Evolutionary conservation across 805 yeast species (phyloP).

Genomic region (Zygosaccharomyces bisporus): DNA sequence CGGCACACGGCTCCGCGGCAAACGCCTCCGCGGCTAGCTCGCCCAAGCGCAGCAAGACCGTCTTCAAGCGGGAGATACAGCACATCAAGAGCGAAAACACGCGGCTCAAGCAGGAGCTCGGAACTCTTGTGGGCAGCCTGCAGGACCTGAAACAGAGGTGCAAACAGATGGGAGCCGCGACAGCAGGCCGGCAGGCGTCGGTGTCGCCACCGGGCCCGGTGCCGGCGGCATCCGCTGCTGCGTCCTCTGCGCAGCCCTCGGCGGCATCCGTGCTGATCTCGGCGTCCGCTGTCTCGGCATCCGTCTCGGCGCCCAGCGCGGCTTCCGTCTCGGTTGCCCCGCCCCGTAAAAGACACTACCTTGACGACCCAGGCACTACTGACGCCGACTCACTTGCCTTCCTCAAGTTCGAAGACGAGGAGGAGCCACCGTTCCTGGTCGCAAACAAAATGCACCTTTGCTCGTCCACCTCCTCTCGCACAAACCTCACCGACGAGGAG

Average conservation of each 20-base stretch:
- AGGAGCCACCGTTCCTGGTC: conserved; percentile 16
- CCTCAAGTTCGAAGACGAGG: conserved; percentile 30
- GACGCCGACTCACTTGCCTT: conserved; percentile 16
- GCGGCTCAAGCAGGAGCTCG: conserved; percentile 26
- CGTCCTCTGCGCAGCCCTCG: neutral
- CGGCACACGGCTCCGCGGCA: neutral
- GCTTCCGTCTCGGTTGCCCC: neutral
- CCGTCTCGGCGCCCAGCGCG: neutral
- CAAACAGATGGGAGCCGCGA: conserved; percentile 5
- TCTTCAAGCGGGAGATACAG: conserved; percentile 25
- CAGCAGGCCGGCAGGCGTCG: conserved; percentile 1
- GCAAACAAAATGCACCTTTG: conserved; percentile 15
- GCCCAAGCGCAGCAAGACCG: conserved; percentile 16
- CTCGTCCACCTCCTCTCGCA: conserved; percentile 16
- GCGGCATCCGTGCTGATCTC: too few species aligned
- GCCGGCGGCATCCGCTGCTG: neutral
- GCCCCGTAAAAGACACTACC: conserved; percentile 12
- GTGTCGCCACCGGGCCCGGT: neutral
- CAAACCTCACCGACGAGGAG: conserved; percentile 25
- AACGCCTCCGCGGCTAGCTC: conserved; percentile 3
- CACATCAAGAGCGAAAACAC: conserved; percentile 25
- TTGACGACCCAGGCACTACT: conserved; percentile 6
- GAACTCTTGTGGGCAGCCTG: conserved; percentile 24
- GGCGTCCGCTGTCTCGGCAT: too few species aligned
- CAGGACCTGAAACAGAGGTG: conserved; percentile 25